Conservation (phyloP, 169 alveolate genomes). For the Plasmodium sp. region DNA sequence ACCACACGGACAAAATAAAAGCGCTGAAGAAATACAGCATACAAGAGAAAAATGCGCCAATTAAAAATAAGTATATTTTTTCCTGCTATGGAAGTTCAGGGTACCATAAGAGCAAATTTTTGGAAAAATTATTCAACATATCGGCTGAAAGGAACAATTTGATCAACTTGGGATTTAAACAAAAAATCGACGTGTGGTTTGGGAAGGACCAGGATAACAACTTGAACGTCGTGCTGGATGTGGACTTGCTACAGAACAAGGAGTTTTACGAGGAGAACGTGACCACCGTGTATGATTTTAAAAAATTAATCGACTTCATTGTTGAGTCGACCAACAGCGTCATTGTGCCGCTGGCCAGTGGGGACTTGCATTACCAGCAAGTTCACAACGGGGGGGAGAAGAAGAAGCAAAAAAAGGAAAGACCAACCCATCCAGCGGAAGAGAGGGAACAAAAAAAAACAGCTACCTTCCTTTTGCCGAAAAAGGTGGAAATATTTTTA, state of each 20-base stretch:
- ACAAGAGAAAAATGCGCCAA: not conserved
- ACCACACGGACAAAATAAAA: constrained; percentile 25
- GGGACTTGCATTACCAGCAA: not conserved
- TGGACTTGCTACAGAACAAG: constrained; percentile 41
- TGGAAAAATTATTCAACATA: constrained; percentile 29
- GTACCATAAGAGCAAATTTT: constrained; percentile 1
- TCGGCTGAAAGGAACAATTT: not conserved
- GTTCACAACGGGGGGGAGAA: not conserved
- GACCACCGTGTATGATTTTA: constrained; percentile 19
- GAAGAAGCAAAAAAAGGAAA: not conserved
- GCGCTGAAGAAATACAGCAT: constrained; percentile 8
- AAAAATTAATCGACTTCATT: constrained; percentile 17
- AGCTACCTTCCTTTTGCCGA: not conserved
- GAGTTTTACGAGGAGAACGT: constrained; percentile 3
- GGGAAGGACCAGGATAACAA: constrained; percentile 29
- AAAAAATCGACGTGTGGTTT: constrained; percentile 53
- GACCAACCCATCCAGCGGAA: not conserved
- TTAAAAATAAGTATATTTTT: constrained; percentile 31
- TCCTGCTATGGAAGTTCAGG: constrained; percentile 65
- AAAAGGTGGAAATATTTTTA: constrained; percentile 30
- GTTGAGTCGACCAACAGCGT: constrained; percentile 33
- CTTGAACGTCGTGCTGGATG: constrained; percentile 32
- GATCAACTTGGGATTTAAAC: constrained; percentile 41
- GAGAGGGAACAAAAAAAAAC: not conserved
- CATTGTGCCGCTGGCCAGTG: constrained; percentile 24